Evolutionary conservation across 2,329 filamentous ascomycete genomes (phyloP).

Genomic region (Fusarium goolgardi): DNA sequence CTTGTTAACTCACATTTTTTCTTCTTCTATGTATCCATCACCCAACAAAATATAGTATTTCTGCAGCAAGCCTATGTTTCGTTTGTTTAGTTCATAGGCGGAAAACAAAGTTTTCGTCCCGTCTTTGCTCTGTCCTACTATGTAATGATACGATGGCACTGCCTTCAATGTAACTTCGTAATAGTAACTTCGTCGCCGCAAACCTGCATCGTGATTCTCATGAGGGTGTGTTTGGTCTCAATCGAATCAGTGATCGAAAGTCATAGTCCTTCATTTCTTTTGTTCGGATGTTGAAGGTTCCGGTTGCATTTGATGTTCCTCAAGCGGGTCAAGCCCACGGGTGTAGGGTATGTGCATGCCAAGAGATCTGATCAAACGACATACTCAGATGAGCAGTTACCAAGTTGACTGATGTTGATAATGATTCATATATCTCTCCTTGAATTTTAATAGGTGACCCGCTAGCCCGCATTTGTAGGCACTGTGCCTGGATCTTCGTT

Average conservation of each 20-base stretch:
- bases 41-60: not conserved
- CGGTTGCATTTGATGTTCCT: not conserved
- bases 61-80: constrained; percentile 1
- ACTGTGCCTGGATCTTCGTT: not conserved
- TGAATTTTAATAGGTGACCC: not conserved
- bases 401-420: not conserved
- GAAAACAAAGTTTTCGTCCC: not conserved
- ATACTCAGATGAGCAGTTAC: not conserved
- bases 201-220: not conserved
- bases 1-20: not conserved
- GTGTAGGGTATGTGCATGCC: constrained; percentile 1
- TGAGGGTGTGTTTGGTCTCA: not conserved
- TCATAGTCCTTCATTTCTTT: not conserved
- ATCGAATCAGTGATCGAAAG: not conserved
- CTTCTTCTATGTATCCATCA: not conserved
- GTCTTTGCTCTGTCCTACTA: not conserved
- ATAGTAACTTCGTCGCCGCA: not conserved
- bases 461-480: rapidly evolving
- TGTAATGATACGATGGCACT: not conserved
- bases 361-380: not conserved
- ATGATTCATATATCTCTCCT: not conserved
- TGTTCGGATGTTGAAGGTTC: not conserved
- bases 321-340: no score
- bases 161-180: not conserved
- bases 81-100: constrained; percentile 1